These are phyloP conservation scores for Umbelopsis ramanniana DNA, from an alignment of 192 early-diverging fungal species.

Conservation along the genomic window DNA sequence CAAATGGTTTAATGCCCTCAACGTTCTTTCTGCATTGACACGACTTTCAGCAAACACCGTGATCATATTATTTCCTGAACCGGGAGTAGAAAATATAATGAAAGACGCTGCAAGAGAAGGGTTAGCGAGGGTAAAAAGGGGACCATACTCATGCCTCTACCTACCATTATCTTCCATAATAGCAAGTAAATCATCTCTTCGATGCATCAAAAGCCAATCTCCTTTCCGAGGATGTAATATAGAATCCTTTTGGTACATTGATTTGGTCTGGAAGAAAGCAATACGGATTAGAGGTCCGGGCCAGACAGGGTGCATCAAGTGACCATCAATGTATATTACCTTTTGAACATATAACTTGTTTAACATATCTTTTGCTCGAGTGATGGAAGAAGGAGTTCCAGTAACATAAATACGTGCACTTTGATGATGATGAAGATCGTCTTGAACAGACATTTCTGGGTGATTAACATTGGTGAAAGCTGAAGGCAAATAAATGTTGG, in stretches of 20 bases:
- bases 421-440: conserved; percentile 45
- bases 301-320: neutral
- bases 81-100: conserved; percentile 65
- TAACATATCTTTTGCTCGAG: conserved; percentile 56
- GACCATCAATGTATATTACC: conserved; percentile 34
- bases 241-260: conserved; percentile 44
- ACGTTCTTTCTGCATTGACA: conserved; percentile 74
- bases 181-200: conserved; percentile 62
- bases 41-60: conserved; percentile 67
- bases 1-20: conserved; percentile 71
- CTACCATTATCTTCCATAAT: conserved; percentile 83
- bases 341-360: conserved; percentile 48
- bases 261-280: conserved; percentile 47
- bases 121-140: neutral
- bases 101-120: conserved; percentile 43
- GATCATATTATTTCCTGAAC: conserved; percentile 52
- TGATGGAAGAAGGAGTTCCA: conserved; percentile 56
- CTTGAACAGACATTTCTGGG: conserved; percentile 19
- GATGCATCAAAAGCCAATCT: conserved; percentile 76
- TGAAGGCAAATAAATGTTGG: conserved; percentile 76
- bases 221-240: conserved; percentile 65
- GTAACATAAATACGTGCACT: conserved; percentile 66
- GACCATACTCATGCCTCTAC: neutral
- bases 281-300: neutral
- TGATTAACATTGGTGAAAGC: conserved; percentile 54